These are phyloP conservation scores for Fusarium paranaense DNA, from an alignment of 2,329 filamentous ascomycete species.

Conservation along the genomic window DNA sequence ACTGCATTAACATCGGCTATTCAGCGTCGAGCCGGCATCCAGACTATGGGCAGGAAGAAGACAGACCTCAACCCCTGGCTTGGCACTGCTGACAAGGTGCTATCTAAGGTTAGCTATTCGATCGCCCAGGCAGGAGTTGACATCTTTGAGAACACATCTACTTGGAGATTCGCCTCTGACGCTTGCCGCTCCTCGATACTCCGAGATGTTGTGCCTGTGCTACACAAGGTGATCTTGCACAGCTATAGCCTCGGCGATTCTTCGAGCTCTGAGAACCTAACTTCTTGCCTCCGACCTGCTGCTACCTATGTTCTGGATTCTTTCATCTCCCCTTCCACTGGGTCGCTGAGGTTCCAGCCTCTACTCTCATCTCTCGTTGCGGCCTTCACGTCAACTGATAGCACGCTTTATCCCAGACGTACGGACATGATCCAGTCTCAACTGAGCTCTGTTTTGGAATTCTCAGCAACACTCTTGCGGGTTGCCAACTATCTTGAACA, in stretches of 20 bases:
- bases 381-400: constrained; percentile 60
- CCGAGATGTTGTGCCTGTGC: constrained; percentile 73
- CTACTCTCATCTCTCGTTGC: constrained; percentile 76
- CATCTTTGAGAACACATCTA: constrained; percentile 85
- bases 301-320: constrained; percentile 81
- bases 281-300: constrained; percentile 74
- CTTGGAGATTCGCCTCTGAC: constrained; percentile 82
- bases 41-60: constrained; percentile 59
- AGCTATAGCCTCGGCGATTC: constrained; percentile 80
- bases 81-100: constrained; percentile 81
- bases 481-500: constrained; percentile 73
- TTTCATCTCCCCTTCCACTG: constrained; percentile 77
- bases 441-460: constrained; percentile 71
- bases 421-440: constrained; percentile 69
- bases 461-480: constrained; percentile 78
- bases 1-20: constrained; percentile 79
- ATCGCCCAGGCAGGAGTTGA: constrained; percentile 83
- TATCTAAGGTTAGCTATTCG: constrained; percentile 77
- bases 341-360: constrained; percentile 80
- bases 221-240: constrained; percentile 78
- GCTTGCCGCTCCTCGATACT: constrained; percentile 78
- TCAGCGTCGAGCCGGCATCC: constrained; percentile 69
- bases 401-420: constrained; percentile 71
- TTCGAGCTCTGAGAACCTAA: constrained; percentile 58
- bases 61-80: constrained; percentile 68